Conservation (phyloP, 1,284 basidiomycete species). For the Apiotrichum laibachii region DNA sequence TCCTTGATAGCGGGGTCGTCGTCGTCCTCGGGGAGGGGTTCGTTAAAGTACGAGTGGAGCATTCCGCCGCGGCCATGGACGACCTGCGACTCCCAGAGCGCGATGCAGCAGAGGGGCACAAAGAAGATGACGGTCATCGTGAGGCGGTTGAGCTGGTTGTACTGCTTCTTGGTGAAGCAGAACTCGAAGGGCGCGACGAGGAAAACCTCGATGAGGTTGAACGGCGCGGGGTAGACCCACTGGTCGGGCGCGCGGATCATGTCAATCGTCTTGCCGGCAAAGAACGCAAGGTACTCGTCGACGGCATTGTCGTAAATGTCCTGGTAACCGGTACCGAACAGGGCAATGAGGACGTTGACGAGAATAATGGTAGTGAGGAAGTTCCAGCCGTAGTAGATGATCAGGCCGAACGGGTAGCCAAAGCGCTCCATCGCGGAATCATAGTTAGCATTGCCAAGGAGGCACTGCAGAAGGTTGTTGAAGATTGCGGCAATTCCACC, state of each 20-base stretch:
- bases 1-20: slow-evolving; percentile 65
- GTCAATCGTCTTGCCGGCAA: slow-evolving; percentile 83
- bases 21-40: slow-evolving; percentile 59
- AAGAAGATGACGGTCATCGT: slow-evolving; percentile 78
- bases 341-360: slow-evolving; percentile 89
- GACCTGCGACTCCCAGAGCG: slow-evolving; percentile 68
- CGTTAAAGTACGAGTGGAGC: slow-evolving; percentile 65
- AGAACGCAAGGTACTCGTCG: slow-evolving; percentile 68
- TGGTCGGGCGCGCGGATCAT: slow-evolving; percentile 67
- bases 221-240: slow-evolving; percentile 52
- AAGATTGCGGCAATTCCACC: slow-evolving; percentile 63
- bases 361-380: slow-evolving; percentile 80
- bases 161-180: slow-evolving; percentile 30
- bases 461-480: slow-evolving; percentile 73
- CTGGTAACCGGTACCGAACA: slow-evolving; percentile 86
- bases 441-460: slow-evolving; percentile 79
- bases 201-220: slow-evolving; percentile 76
- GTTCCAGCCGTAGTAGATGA: slow-evolving; percentile 87
- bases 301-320: slow-evolving; percentile 60
- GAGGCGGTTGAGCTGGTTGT: slow-evolving; percentile 65
- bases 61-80: slow-evolving; percentile 56
- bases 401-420: slow-evolving; percentile 63
- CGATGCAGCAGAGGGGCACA: slow-evolving; percentile 69
- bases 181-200: slow-evolving; percentile 82
- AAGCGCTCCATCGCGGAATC: slow-evolving; percentile 57